Percentiles rank a stretch among this genome's conserved stretches.
Evolutionary conservation across 2,329 filamentous ascomycete genomes (phyloP).

Genomic region (Pestalotiopsis sp.): DNA sequence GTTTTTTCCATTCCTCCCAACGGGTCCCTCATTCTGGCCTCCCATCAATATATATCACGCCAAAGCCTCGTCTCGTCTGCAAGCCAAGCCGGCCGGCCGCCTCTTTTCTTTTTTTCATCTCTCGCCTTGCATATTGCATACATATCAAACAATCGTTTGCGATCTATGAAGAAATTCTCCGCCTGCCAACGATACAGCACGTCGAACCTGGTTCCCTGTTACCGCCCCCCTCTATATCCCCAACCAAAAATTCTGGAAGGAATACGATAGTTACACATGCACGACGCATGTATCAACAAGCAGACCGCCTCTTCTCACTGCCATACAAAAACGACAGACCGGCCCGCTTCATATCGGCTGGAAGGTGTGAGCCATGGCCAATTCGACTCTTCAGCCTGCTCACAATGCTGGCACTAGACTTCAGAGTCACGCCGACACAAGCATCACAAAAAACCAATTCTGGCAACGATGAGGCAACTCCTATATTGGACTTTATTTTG

Average conservation of each 20-base stretch:
- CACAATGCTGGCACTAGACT: no score
- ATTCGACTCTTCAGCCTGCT: no score
- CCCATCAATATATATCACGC: no score
- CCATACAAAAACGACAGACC: no score
- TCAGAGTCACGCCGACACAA: no score
- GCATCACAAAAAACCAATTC: not conserved
- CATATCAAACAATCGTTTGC: not conserved
- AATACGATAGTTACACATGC: not conserved
- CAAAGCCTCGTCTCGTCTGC: no score
- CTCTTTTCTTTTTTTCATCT: not conserved
- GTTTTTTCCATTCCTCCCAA: not conserved
- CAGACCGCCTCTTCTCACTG: no score
- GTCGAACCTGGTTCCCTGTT: slow-evolving; percentile 1
- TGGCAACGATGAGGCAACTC: not conserved
- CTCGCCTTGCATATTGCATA: not conserved
- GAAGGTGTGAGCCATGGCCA: no score
- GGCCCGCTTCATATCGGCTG: no score
- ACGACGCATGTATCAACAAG: not conserved
- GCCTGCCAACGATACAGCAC: not conserved
- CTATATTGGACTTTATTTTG: not conserved
- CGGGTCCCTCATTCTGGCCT: no score
- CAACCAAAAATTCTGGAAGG: not conserved
- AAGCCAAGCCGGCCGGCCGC: not conserved
- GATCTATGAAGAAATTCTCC: not conserved
- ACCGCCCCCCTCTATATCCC: not conserved